Conservation (phyloP, 495 filamentous ascomycete genomes). For the Podospora pseudocomata region DNA sequence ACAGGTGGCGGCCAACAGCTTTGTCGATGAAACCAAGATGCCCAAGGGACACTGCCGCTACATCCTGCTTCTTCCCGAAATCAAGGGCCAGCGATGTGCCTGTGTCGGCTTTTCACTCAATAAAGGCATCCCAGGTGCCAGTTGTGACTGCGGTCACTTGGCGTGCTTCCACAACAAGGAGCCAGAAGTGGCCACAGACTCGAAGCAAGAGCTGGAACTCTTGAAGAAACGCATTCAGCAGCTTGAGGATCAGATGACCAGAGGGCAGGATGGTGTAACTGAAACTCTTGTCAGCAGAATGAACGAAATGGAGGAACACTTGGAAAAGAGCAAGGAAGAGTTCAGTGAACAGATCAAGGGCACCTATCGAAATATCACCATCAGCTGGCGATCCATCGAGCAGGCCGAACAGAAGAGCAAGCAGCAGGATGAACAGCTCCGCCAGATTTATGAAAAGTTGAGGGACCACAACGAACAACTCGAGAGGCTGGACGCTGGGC, state of each 20-base stretch:
- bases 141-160: constrained; percentile 53
- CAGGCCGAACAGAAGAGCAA: constrained; percentile 40
- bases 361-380: constrained; percentile 48
- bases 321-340: constrained; percentile 50
- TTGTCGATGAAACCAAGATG: constrained; percentile 40
- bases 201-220: constrained; percentile 45
- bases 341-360: constrained; percentile 47
- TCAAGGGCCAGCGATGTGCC: constrained; percentile 53
- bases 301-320: constrained; percentile 47
- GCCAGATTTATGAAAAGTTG: constrained; percentile 43
- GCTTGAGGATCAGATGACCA: constrained; percentile 47
- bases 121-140: constrained; percentile 46
- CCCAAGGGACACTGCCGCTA: constrained; percentile 55
- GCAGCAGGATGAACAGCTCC: constrained; percentile 44
- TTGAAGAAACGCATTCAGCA: constrained; percentile 44
- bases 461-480: constrained; percentile 40
- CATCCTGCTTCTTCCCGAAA: constrained; percentile 51
- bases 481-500: constrained; percentile 39
- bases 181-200: constrained; percentile 35
- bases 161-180: constrained; percentile 52
- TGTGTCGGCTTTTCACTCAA: constrained; percentile 55
- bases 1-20: constrained; percentile 26
- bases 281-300: constrained; percentile 43
- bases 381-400: constrained; percentile 49
- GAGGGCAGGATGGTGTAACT: constrained; percentile 40